Conservation (phyloP, 306 rosid species). For the Argentina anserina region DNA sequence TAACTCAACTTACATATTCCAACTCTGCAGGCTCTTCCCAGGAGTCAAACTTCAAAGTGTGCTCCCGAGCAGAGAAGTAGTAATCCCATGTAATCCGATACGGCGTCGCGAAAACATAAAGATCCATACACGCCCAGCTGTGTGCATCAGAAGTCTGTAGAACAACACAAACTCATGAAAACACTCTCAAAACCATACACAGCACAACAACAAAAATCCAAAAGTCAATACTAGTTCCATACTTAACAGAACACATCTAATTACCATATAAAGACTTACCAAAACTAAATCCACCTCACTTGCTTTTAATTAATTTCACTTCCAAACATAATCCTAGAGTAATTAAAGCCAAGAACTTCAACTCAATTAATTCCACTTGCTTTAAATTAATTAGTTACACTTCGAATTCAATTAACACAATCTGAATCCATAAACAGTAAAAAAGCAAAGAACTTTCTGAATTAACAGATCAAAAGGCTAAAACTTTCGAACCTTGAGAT, state of each 20-base stretch:
- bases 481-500: constrained; percentile 58
- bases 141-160: constrained; percentile 83
- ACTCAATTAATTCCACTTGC: no score
- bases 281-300: neutral
- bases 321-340: neutral
- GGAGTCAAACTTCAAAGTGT: constrained; percentile 69
- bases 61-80: constrained; percentile 80
- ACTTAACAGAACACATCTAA: neutral
- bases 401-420: neutral
- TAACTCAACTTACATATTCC: constrained; percentile 71
- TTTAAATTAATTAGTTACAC: no score
- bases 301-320: neutral
- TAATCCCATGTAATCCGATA: constrained; percentile 97
- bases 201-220: neutral
- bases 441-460: neutral
- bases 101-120: constrained; percentile 93
- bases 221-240: neutral
- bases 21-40: constrained; percentile 98
- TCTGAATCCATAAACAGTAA: neutral
- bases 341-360: no score
- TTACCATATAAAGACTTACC: neutral
- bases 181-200: neutral
- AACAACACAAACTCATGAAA: neutral
- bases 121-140: constrained; percentile 99
- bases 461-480: neutral